A percentile compares a stretch with the other conserved stretches of the same genome.
These are phyloP conservation scores for Tylopilus rubrobrunneus DNA, from an alignment of 768 basidiomycete genomes.

Conservation along the genomic window DNA sequence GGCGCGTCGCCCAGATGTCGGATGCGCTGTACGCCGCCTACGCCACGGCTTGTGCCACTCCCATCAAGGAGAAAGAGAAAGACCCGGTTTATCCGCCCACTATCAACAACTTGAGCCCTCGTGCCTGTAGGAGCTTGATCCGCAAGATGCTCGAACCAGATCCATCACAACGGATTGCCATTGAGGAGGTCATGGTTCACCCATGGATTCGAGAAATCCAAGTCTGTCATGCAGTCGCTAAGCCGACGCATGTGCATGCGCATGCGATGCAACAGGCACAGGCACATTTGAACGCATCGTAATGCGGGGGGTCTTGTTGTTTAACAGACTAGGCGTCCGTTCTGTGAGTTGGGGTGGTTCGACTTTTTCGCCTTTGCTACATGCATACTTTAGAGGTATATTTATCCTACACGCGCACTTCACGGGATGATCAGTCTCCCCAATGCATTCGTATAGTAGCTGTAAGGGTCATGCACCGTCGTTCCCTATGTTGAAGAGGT, in stretches of 20 bases:
- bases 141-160: constrained; percentile 96
- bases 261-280: constrained; percentile 57
- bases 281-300: constrained; percentile 35
- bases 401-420: constrained; percentile 14
- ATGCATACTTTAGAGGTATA: constrained; percentile 21
- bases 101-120: constrained; percentile 84
- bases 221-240: constrained; percentile 66
- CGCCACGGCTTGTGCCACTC: constrained; percentile 36
- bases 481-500: constrained; percentile 19
- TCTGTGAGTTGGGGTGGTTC: not conserved
- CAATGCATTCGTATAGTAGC: constrained; percentile 19
- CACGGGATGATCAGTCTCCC: constrained; percentile 1
- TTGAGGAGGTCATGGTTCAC: constrained; percentile 79
- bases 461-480: constrained; percentile 27
- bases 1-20: constrained; percentile 86
- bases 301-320: not conserved
- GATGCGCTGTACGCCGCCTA: constrained; percentile 84
- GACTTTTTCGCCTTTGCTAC: constrained; percentile 3
- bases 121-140: constrained; percentile 77
- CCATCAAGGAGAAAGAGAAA: constrained; percentile 30
- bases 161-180: constrained; percentile 66
- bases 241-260: constrained; percentile 71
- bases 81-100: constrained; percentile 49
- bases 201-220: constrained; percentile 80
- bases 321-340: not conserved